These are phyloP conservation scores for Umbilicus rupestris DNA, from an alignment of 164 flowering plant genomes.

Conservation along the genomic window DNA sequence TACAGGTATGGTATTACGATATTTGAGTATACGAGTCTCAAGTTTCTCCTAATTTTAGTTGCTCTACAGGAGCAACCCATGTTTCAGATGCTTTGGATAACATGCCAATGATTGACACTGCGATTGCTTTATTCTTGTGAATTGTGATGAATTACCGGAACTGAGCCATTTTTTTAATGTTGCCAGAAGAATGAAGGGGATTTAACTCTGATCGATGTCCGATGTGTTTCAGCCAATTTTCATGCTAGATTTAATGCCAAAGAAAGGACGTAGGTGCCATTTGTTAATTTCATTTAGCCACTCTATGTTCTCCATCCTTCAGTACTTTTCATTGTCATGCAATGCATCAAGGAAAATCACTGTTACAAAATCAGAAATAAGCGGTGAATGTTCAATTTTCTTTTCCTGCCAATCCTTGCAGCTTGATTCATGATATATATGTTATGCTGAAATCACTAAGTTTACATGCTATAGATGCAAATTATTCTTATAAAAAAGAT, in stretches of 20 bases:
- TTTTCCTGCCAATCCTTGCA: not conserved
- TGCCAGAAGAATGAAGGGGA: constrained; percentile 81
- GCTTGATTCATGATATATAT: no score
- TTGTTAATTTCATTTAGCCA: not conserved
- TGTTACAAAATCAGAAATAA: not conserved
- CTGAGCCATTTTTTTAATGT: constrained; percentile 6
- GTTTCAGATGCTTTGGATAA: no score
- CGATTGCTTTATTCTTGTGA: no score
- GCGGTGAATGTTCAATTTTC: not conserved
- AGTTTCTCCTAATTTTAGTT: not conserved
- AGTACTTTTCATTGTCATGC: not conserved
- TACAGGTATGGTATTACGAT: constrained; percentile 42
- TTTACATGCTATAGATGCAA: not conserved
- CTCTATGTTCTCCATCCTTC: not conserved
- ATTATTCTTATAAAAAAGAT: not conserved
- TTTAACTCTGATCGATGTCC: constrained; percentile 68
- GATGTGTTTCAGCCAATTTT: constrained; percentile 61
- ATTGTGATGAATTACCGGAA: not conserved
- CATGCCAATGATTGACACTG: no score
- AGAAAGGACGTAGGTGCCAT: constrained; percentile 87
- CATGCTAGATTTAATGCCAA: constrained; percentile 85
- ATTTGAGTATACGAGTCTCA: no score
- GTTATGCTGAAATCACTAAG: not conserved
- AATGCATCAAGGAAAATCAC: not conserved
- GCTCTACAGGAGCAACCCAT: not conserved